Percentiles rank a stretch among this genome's conserved stretches.
phyloP scores from a whole-genome alignment of 2,329 filamentous ascomycete species.

The Scedosporium minutisporum region DNA sequence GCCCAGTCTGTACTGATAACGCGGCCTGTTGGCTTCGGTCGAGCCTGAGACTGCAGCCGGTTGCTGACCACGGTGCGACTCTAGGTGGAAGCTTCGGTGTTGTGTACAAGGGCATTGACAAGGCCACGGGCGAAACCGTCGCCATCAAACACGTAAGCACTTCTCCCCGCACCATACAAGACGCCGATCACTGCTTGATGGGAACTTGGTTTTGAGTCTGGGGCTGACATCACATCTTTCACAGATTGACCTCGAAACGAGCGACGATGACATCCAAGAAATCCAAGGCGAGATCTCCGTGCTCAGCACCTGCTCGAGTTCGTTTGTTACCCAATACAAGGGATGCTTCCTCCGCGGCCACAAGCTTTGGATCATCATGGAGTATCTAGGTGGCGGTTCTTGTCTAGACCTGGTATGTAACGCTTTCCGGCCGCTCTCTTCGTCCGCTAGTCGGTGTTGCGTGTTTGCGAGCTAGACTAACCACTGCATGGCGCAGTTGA shows the following conservation, averaged over 20 bases:
- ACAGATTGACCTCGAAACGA: constrained; percentile 96
- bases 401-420: constrained; percentile 78
- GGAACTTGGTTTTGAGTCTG: no score
- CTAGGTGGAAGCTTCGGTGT: constrained; percentile 89
- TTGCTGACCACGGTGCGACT: constrained; percentile 8
- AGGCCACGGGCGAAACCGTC: constrained; percentile 80
- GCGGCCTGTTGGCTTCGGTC: no score
- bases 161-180: not conserved
- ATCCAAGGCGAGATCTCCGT: constrained; percentile 97
- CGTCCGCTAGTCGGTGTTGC: not conserved
- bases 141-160: constrained; percentile 85
- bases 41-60: no score
- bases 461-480: not conserved
- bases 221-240: constrained; percentile 6
- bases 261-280: constrained; percentile 95
- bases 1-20: not conserved
- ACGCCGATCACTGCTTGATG: not conserved
- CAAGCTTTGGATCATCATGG: constrained; percentile 99
- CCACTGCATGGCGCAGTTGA: constrained; percentile 47
- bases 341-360: constrained; percentile 91
- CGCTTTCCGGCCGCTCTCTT: constrained; percentile 10
- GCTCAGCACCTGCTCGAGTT: constrained; percentile 86
- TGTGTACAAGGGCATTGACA: constrained; percentile 94
- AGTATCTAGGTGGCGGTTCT: constrained; percentile 89
- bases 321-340: constrained; percentile 92